Evolutionary conservation across 2,329 filamentous ascomycete species (phyloP).

Genomic region (Aspergillus jensenii): DNA sequence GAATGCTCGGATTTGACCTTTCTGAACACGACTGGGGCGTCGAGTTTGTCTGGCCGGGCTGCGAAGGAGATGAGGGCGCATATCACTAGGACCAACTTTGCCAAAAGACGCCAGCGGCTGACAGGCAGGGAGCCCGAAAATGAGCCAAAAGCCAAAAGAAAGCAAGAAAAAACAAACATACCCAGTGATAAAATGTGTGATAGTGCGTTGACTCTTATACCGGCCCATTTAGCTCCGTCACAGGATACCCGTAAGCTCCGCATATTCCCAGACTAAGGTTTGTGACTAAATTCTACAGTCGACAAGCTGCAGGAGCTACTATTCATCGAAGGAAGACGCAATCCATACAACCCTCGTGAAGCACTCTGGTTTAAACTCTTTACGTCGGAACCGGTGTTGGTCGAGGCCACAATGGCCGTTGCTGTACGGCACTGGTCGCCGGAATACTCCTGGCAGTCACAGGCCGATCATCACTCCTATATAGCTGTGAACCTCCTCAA

Average conservation of each 20-base stretch:
- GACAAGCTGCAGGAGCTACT: background rate
- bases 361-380: constrained; percentile 6
- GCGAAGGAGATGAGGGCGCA: constrained; percentile 8
- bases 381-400: constrained; percentile 4
- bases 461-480: background rate
- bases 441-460: background rate
- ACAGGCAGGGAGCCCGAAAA: background rate
- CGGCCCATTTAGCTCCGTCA: background rate
- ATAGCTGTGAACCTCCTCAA: constrained; percentile 1
- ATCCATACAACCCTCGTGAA: background rate
- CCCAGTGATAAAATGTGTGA: background rate
- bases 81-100: constrained; percentile 9
- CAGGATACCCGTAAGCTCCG: background rate
- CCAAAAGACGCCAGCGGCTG: constrained; percentile 5
- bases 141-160: background rate
- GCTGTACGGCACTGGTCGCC: constrained; percentile 7
- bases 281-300: background rate
- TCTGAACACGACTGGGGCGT: constrained; percentile 7
- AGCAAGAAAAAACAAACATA: too few relatives aligned
- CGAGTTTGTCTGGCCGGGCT: background rate
- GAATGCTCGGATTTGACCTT: background rate
- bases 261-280: background rate
- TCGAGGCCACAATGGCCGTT: constrained; percentile 4
- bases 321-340: background rate
- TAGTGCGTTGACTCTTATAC: background rate